Conservation (phyloP, 306 rosid species). For the Trifolium subterraneum region DNA sequence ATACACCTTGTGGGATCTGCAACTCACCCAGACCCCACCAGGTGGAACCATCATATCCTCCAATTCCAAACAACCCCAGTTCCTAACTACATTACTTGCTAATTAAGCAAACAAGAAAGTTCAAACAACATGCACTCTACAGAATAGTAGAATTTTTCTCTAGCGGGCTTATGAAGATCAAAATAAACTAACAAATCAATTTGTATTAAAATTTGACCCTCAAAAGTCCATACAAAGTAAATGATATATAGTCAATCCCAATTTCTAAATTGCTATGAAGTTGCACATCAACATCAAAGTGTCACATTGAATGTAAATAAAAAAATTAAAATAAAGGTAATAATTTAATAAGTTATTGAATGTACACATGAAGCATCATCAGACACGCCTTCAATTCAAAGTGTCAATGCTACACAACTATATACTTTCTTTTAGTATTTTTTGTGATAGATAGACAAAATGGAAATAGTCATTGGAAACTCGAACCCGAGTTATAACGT, state of each 20-base stretch:
- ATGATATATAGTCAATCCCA: not conserved
- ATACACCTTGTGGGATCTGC: not conserved
- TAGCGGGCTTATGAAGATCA: not conserved
- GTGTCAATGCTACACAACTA: not conserved
- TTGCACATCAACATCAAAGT: not conserved
- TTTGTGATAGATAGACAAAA: too few species aligned
- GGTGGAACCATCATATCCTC: conserved; percentile 3
- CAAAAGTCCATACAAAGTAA: not conserved
- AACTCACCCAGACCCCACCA: not conserved
- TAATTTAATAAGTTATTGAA: not conserved
- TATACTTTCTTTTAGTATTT: not conserved
- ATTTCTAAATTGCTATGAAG: not conserved
- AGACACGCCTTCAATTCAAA: not conserved
- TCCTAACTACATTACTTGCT: not conserved
- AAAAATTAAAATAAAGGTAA: too few species aligned
- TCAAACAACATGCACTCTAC: not conserved
- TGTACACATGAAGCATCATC: not conserved
- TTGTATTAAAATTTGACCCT: not conserved
- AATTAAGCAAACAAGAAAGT: conserved; percentile 1
- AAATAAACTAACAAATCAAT: not conserved
- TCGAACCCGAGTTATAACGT: too few species aligned
- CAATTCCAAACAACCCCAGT: not conserved
- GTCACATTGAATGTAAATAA: too few species aligned
- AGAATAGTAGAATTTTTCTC: not conserved
- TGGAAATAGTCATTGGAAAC: too few species aligned